These are phyloP conservation scores for Stentor roeselii DNA, from an alignment of 73 alveolate species.

Conservation along the genomic window DNA sequence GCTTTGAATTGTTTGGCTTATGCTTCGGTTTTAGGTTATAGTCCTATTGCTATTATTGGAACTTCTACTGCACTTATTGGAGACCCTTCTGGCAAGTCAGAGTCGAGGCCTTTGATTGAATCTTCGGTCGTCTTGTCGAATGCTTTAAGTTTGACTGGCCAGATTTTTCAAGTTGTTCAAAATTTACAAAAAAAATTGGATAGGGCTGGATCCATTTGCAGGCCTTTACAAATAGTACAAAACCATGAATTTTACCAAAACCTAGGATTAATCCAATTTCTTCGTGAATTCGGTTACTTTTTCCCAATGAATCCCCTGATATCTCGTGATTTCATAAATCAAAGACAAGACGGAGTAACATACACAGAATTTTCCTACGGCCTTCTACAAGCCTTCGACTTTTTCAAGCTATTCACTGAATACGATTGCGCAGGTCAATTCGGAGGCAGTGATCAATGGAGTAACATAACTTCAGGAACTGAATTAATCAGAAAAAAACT, in stretches of 20 bases:
- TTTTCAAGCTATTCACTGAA: slow-evolving; percentile 26
- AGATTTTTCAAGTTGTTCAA: background rate
- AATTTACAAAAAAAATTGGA: slow-evolving; percentile 6
- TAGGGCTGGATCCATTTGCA: background rate
- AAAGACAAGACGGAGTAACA: slow-evolving; percentile 34
- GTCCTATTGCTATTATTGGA: slow-evolving; percentile 50
- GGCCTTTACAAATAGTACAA: slow-evolving; percentile 5
- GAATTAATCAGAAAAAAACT: slow-evolving; percentile 47
- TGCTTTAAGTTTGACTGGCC: slow-evolving; percentile 13
- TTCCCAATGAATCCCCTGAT: slow-evolving; percentile 18
- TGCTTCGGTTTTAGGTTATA: slow-evolving; percentile 18
- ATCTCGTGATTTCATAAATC: background rate
- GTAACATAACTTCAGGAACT: slow-evolving; percentile 51
- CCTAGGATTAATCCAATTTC: slow-evolving; percentile 27
- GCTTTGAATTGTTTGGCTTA: slow-evolving; percentile 39
- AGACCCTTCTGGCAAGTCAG: slow-evolving; percentile 43
- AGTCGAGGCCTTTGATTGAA: slow-evolving; percentile 33
- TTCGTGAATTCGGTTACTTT: slow-evolving; percentile 33
- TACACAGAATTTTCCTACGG: slow-evolving; percentile 51
- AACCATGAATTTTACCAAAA: slow-evolving; percentile 30
- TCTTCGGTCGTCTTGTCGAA: slow-evolving; percentile 13
- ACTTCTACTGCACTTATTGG: slow-evolving; percentile 55
- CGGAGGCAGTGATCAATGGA: slow-evolving; percentile 64
- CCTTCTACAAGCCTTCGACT: slow-evolving; percentile 42
- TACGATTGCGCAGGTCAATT: slow-evolving; percentile 36